Evolutionary conservation across 345 rosid genomes (phyloP).

Genomic region (Hibiscus trionum): DNA sequence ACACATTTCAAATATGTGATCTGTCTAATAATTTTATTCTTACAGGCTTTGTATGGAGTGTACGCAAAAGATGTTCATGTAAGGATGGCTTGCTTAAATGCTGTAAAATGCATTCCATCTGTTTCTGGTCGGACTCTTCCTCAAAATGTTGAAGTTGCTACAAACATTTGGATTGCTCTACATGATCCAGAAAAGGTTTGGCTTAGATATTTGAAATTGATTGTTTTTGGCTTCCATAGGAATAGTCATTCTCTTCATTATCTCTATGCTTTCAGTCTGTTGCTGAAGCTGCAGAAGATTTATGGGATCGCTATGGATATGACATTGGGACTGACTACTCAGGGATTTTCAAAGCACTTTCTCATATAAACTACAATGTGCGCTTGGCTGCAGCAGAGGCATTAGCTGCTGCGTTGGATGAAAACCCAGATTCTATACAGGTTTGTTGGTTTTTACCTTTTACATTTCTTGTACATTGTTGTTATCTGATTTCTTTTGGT

Average conservation of each 20-base stretch:
- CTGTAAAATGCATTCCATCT: slow-evolving; percentile 86
- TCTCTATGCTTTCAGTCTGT: slow-evolving; percentile 47
- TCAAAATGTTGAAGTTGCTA: slow-evolving; percentile 65
- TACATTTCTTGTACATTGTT: slow-evolving; percentile 11
- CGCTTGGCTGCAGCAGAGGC: slow-evolving; percentile 94
- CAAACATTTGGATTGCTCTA: slow-evolving; percentile 85
- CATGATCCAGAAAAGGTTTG: slow-evolving; percentile 94
- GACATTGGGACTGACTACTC: slow-evolving; percentile 92
- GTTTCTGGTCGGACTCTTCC: slow-evolving; percentile 70
- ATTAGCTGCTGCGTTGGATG: slow-evolving; percentile 95
- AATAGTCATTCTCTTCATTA: background rate
- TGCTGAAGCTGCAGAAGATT: slow-evolving; percentile 87
- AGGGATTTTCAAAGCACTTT: slow-evolving; percentile 80
- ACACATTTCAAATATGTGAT: background rate
- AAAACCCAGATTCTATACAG: slow-evolving; percentile 77
- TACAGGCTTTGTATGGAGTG: slow-evolving; percentile 80
- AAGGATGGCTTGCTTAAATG: slow-evolving; percentile 95
- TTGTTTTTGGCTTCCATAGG: background rate
- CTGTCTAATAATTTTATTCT: slow-evolving; percentile 13
- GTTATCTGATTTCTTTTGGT: slow-evolving; percentile 17
- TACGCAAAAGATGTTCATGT: slow-evolving; percentile 92
- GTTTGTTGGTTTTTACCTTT: slow-evolving; percentile 18
- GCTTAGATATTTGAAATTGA: background rate
- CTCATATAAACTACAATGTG: slow-evolving; percentile 74
- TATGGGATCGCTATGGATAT: slow-evolving; percentile 91